Evolutionary conservation across 441 rosid species (phyloP).

Genomic region (Brassica balearica): DNA sequence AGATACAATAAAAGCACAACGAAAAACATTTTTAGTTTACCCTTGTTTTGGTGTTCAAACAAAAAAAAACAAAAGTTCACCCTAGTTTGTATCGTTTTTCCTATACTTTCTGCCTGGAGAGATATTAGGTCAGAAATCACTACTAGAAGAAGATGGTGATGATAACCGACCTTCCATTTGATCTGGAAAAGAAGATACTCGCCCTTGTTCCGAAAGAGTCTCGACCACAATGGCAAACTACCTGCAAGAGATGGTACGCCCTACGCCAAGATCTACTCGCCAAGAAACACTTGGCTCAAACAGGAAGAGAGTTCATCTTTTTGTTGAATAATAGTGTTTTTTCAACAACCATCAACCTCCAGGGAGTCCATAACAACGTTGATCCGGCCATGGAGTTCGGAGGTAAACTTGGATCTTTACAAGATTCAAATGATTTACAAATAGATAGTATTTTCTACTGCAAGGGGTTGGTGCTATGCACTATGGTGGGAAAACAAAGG

Average conservation of each 20-base stretch:
- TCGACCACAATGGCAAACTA: not conserved
- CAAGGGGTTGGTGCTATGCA: conserved; percentile 4
- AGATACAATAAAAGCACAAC: not conserved
- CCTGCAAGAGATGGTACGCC: conserved; percentile 11
- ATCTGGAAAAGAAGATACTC: conserved; percentile 14
- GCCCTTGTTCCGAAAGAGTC: not conserved
- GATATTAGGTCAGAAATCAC: not conserved
- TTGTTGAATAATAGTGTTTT: not conserved
- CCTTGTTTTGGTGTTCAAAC: not conserved
- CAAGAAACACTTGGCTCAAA: not conserved
- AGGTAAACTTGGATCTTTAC: conserved; percentile 4
- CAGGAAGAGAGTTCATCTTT: conserved; percentile 11
- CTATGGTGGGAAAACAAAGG: not conserved
- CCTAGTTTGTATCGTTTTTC: not conserved
- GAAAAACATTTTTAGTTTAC: not conserved
- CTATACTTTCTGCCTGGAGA: not conserved
- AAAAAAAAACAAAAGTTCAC: not conserved
- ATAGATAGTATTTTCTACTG: conserved; percentile 1
- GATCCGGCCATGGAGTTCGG: not conserved
- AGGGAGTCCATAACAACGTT: not conserved
- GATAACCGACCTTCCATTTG: not conserved
- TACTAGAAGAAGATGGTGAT: not conserved
- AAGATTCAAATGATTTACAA: not conserved
- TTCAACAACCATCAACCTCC: not conserved
- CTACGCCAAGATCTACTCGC: conserved; percentile 10